Base-by-base conservation (phyloP, 768 basidiomycete genomes). In the Russula ochroleuca region DNA sequence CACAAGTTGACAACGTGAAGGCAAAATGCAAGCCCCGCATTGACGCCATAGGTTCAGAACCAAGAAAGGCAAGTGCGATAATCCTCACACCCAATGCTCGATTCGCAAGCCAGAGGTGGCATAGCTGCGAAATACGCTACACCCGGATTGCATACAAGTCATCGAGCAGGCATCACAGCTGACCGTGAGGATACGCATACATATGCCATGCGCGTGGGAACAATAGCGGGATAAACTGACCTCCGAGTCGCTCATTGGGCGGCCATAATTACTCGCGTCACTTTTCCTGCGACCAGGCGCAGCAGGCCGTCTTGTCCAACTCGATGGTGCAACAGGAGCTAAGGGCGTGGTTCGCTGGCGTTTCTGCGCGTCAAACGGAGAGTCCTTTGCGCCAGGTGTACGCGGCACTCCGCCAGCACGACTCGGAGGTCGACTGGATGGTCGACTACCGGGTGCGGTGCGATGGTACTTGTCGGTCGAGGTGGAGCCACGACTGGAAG, bases 271-370 rank as follows among this genome's bases (percentile, higher is more conserved):
- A n/a, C 87, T 86, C 11, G 87, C 88, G 68, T 89, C 83, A 64
- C 90, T 92, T 75, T 81, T 88, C 58, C 89, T 78, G 59, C 91
- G 79, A 51, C 80, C 75, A 7, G 86, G 85, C 15, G 89, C 88
- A 17, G 78, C 75, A 5, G 88, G 88, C 3, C 87, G 82, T 65
- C 83, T 86, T 33, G 81, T 71, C 87, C 90, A 92, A 68, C 87
- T 91, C 3, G 90, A 90, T 0, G 91, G 91, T 1, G 87, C 83
- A 31, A 73, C 76, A 59, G 73, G 76, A 4, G 72, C 72, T 2
- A 91, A 75, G 0, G 90, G 91, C 0, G 85, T 85, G 10, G 88
- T 80, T 21, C 91, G 82, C 71, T 90, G 89, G 63, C 91, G 76
- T 35, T 81, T 79, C 51, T 86, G 81, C 0, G 82, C 79, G 69